Base-by-base conservation (phyloP, 83 land plant species). In the Picea abies region DNA sequence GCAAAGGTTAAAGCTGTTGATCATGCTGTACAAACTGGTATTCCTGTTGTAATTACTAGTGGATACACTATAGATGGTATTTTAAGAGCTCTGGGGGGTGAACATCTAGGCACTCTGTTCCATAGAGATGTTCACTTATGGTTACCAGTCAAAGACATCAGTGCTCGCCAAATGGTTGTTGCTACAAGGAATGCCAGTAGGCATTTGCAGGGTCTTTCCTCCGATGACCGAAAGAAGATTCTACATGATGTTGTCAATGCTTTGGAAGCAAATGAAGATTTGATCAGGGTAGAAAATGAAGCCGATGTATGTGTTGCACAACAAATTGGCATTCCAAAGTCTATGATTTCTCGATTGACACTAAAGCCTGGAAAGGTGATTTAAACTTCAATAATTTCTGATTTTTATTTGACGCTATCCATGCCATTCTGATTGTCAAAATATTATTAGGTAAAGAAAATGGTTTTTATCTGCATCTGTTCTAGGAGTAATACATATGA, bases 11-110 rank as follows among this genome's bases (percentile, higher is more conserved):
- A 90, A 73, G 92, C 99, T 87, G 99, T 99, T 41, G 84, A 87
- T 69, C 67, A 89, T 88, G 97, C 98, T 80, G 92, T 99, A 66
- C 71, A 85, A 63, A 97, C 96, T 79, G 98, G 97, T 16, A 84
- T 90, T 63, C 99, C 99, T 86, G 99, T 97, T 80, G 90, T 97
- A 72, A 97, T 97, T 71, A 89, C 96, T 63, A 98, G 99, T 96
- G 99, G 99, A 16, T 94, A 79, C 87, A 78, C 90, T 16, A 35
- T 93, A 62, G 91, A 91, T 78, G 92, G 88, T 60, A 89, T 96
- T 23, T 78, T 89, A 25, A 90, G 87, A 78, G 99, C 96, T 29
- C 84, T 98, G 60, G 70, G 87, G 65, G 99, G 99, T 76, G 89
- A 96, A 12, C 82, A 82, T 71, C 78, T 96, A 85, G 99, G 99